Conservation (phyloP, 768 basidiomycete genomes). For the Psilocybe azurescens region DNA sequence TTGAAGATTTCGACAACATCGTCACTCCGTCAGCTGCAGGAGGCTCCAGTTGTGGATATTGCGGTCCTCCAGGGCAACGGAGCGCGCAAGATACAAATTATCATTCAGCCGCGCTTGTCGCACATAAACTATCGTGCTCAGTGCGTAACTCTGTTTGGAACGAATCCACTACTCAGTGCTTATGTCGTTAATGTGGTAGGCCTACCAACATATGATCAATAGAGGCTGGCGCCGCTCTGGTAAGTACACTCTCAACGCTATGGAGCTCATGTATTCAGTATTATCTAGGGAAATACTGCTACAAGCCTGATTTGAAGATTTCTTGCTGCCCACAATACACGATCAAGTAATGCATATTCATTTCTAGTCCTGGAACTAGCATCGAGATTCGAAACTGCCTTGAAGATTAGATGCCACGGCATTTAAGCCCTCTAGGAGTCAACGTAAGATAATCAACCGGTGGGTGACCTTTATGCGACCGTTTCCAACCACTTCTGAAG, state of each 20-base stretch:
- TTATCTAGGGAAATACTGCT: constrained; percentile 68
- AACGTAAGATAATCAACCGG: constrained; percentile 78
- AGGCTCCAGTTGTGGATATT: constrained; percentile 69
- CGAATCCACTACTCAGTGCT: neutral
- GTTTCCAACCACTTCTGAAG: neutral
- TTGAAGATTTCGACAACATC: constrained; percentile 36
- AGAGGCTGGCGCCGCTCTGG: constrained; percentile 87
- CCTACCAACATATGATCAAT: constrained; percentile 84
- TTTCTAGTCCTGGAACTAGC: constrained; percentile 6
- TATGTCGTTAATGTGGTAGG: constrained; percentile 40
- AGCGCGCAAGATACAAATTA: constrained; percentile 45
- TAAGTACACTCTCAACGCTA: constrained; percentile 11
- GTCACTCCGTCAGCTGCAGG: constrained; percentile 39
- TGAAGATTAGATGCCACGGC: constrained; percentile 65
- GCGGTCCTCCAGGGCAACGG: constrained; percentile 57
- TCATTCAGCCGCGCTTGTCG: constrained; percentile 53
- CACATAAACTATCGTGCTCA: constrained; percentile 57
- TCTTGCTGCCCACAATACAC: constrained; percentile 97
- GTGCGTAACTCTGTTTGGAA: constrained; percentile 34
- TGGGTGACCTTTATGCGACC: constrained; percentile 29
- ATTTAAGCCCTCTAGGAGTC: constrained; percentile 76
- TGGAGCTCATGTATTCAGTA: neutral
- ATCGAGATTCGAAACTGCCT: neutral
- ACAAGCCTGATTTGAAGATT: constrained; percentile 80
- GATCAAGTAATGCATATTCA: constrained; percentile 64